These are phyloP conservation scores for Akanthomyces lecanii DNA, from an alignment of 2,329 filamentous ascomycete genomes.

Conservation along the genomic window DNA sequence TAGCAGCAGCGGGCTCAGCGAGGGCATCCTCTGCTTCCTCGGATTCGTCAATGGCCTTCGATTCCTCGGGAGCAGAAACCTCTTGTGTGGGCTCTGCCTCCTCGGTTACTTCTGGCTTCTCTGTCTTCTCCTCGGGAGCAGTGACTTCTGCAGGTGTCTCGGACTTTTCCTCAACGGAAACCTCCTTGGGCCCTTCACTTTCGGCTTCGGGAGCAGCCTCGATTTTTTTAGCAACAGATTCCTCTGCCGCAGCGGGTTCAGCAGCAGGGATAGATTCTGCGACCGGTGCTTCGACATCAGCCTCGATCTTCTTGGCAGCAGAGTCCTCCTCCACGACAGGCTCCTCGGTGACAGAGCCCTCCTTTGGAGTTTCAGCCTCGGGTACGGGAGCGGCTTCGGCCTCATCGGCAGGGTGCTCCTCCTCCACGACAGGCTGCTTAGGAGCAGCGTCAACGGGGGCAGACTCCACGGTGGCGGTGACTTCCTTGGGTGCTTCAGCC, in stretches of 20 bases:
- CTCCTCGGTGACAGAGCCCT: conserved; percentile 18
- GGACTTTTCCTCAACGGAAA: background rate
- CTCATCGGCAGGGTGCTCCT: too few species aligned
- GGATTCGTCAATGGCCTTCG: background rate
- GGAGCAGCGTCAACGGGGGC: background rate
- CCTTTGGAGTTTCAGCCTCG: background rate
- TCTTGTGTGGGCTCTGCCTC: background rate
- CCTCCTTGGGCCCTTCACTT: conserved; percentile 7
- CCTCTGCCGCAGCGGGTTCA: conserved; percentile 13
- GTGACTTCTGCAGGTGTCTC: background rate
- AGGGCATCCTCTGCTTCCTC: background rate
- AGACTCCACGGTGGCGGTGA: background rate
- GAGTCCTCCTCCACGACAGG: background rate
- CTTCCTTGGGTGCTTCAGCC: conserved; percentile 7
- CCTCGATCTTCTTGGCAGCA: background rate
- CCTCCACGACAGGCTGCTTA: background rate
- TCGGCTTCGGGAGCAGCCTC: conserved; percentile 13
- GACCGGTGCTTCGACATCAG: background rate
- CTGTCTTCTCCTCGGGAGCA: background rate
- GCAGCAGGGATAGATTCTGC: conserved; percentile 3
- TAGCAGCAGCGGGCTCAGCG: background rate
- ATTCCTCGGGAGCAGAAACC: background rate
- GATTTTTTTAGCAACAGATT: background rate
- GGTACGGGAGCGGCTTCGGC: background rate
- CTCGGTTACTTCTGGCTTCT: background rate